Base-by-base conservation (phyloP, 805 yeast genomes). In the Blastobotrys attinorum region DNA sequence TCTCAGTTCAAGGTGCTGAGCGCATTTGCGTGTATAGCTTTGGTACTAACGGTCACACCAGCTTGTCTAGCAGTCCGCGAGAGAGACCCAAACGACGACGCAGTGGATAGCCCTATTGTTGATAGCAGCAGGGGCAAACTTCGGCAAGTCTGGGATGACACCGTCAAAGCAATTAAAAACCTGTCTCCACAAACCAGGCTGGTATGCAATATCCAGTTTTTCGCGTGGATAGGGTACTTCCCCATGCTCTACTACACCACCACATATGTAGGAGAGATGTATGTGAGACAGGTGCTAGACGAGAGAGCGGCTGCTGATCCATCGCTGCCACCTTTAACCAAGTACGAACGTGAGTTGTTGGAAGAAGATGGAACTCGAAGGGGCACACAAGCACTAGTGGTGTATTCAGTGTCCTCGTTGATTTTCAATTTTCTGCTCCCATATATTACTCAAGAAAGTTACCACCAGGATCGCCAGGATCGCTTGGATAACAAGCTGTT, bases 221-320 rank as follows among this genome's bases (percentile, higher is more conserved):
- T 75, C 58, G 83, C 83, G 1, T 79, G 83, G 83, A 72, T 78
- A 34, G 82, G 82, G 1, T 79, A 80, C 62, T 79, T 79, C 60
- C 81, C 81, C 1, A 70, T 79, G 73, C 55, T 79, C 22, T 79
- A 78, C 48, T 79, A 78, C 53, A 77, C 82, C 3, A 74, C 83
- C 2, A 76, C 82, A 0, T 79, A 77, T 57, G 82, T 79, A 15
- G 81, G 81, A 0, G 82, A 75, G 46, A 60, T 79, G 13, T 77
- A 75, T 37, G 21, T 39, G 18, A 63, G 57, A 35, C 73, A 73
- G 45, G 53, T 56, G 25, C 59, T 55, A 36, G 43, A 49, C 8
- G 46, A 53, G 11, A 66, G 76, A 3, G 60, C 62, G 23, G 53
- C 64, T 6, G 66, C 62, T 35, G 66, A 69, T 2, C 64, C 64